Evolutionary conservation across 2,329 filamentous ascomycete genomes (phyloP).

Genomic region (Trichoderma oligosporum): DNA sequence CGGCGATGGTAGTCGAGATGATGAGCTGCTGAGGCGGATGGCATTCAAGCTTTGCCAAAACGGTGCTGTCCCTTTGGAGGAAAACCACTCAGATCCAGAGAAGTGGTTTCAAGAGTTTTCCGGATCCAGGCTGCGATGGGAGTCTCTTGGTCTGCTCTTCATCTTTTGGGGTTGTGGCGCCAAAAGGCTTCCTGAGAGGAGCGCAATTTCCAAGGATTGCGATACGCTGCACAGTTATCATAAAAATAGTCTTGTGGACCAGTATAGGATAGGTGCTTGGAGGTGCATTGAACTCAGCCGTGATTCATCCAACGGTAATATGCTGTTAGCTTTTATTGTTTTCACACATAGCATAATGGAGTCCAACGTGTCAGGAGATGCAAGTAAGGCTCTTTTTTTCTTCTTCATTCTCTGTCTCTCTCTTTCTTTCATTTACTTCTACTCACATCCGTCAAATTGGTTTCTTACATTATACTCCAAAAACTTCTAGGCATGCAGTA

Average conservation of each 20-base stretch:
- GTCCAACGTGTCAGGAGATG: slow-evolving; percentile 13
- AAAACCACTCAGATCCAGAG: slow-evolving; percentile 33
- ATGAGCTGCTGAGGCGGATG: slow-evolving; percentile 22
- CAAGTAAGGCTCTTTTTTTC: neutral
- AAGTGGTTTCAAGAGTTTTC: slow-evolving; percentile 39
- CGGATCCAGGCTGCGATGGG: slow-evolving; percentile 40
- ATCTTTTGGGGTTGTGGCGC: slow-evolving; percentile 15
- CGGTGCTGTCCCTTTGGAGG: slow-evolving; percentile 34
- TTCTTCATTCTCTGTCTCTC: neutral
- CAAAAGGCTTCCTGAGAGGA: neutral
- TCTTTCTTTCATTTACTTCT: neutral
- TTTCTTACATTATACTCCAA: too few relatives aligned
- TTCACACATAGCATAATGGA: slow-evolving; percentile 11
- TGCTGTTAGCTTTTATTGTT: slow-evolving; percentile 6
- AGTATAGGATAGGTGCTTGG: slow-evolving; percentile 12
- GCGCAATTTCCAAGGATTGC: neutral
- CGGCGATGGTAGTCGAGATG: neutral
- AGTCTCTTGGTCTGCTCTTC: slow-evolving; percentile 40
- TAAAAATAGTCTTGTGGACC: neutral
- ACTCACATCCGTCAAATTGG: neutral
- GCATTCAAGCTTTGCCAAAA: slow-evolving; percentile 37
- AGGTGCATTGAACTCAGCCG: slow-evolving; percentile 18
- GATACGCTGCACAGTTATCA: neutral
- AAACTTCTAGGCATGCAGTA: slow-evolving; percentile 17
- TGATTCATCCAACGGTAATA: slow-evolving; percentile 4